Conservation (phyloP, 108 stramenopile species). For the Skeletonema menzelii region DNA sequence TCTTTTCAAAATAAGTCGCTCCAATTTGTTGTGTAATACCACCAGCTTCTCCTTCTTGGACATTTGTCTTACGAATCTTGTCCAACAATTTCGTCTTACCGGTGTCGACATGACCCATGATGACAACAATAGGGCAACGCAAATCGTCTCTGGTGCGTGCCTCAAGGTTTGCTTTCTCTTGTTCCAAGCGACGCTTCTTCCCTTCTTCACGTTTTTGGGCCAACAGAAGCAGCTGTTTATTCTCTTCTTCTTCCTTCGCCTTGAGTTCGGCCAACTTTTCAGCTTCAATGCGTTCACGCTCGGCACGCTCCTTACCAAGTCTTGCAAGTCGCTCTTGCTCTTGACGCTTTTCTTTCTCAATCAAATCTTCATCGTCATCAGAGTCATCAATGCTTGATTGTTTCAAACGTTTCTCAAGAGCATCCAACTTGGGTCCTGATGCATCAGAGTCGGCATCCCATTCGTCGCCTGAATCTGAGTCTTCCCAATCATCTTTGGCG, state of each 20-base stretch:
- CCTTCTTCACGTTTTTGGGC: constrained; percentile 83
- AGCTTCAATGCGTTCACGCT: constrained; percentile 83
- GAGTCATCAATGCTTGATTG: constrained; percentile 50
- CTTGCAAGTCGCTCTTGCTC: constrained; percentile 79
- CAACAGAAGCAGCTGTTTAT: constrained; percentile 46
- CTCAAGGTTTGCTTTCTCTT: constrained; percentile 83
- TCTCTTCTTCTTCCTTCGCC: constrained; percentile 61
- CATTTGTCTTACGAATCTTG: constrained; percentile 99
- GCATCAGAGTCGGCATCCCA: constrained; percentile 80
- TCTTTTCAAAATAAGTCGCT: constrained; percentile 98
- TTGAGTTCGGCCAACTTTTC: constrained; percentile 59
- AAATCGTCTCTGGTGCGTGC: constrained; percentile 89
- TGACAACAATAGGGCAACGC: constrained; percentile 96
- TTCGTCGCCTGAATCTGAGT: constrained; percentile 79
- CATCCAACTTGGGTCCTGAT: constrained; percentile 73
- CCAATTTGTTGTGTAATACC: constrained; percentile 99
- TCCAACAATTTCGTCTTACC: constrained; percentile 99
- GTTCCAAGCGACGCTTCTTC: constrained; percentile 69
- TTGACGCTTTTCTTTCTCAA: constrained; percentile 83
- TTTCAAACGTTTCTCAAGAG: constrained; percentile 71
- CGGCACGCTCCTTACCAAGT: constrained; percentile 78
- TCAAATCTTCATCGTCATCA: constrained; percentile 83
- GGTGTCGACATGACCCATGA: constrained; percentile 99
- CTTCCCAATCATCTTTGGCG: constrained; percentile 72
- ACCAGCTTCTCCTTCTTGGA: constrained; percentile 99